Evolutionary conservation across 345 rosid genomes (phyloP), one percentile per base, ranked within the genome.

Genomic region (Gossypium stocksii): DNA sequence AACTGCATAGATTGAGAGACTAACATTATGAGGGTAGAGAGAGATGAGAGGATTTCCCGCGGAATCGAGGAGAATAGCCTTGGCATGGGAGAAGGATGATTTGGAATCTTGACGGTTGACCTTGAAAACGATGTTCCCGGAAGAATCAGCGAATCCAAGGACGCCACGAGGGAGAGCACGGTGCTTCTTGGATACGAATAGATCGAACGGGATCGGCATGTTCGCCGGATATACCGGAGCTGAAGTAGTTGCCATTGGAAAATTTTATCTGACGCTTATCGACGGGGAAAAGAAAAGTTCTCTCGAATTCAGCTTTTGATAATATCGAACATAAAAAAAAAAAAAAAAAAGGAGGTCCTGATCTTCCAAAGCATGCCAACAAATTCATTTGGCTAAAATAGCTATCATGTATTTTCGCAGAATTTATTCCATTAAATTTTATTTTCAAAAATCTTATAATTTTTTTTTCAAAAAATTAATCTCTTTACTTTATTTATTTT

Each of bases 131-230:
- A 87, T 74, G n/a, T 81, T 44, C 1, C 92, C 92, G 25, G 78
- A 77, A 65, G 97, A 89, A 86, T 92, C 93, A 71, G 82, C 85
- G 46, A 94, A 88, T 2, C 91, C 92, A 49, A 88, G 77, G 38
- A 87, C 89, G 16, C 91, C 93, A 61, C 74, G 70, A 41, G 90
- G 70, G 54, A 90, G 91, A 12, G 83, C 88, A 41, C 82, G 86
- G 52, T 85, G 86, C 52, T 89, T 87, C 85, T 88, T 92, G 41
- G 97, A 91, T 23, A 77, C 87, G 77, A 91, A 94, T 57, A 91
- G 88, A 76, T 91, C 94, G 44, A 89, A 56, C 43, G 97, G 94
- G 70, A 94, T 89, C 10, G 78, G 81, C 48, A 66, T n/a, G 54
- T 72, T 78, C 23, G 80, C 85, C 12, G 80, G 78, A 34, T 81